Evolutionary conservation across 371 early-diverging fungal species (phyloP).

Genomic region (Mucor sp.): DNA sequence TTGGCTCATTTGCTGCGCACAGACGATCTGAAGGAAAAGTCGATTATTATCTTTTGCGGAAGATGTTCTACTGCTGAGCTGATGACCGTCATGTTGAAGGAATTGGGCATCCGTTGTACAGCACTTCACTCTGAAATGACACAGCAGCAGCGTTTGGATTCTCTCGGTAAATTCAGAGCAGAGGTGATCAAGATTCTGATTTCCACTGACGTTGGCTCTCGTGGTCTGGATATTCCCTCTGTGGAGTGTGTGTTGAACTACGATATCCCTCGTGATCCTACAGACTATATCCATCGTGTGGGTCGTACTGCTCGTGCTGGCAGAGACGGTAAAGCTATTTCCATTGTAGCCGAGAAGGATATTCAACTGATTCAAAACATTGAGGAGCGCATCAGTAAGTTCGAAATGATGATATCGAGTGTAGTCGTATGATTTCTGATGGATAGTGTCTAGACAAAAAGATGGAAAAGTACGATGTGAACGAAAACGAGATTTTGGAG

Average conservation of each 20-base stretch:
- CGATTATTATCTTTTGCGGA: constrained; percentile 90
- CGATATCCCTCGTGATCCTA: constrained; percentile 97
- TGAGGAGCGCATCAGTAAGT: constrained; percentile 76
- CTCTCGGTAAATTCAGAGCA: constrained; percentile 91
- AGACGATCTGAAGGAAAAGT: constrained; percentile 72
- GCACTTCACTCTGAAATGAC: constrained; percentile 94
- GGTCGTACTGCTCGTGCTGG: constrained; percentile 99
- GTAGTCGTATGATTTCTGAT: not conserved
- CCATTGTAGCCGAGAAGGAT: constrained; percentile 95
- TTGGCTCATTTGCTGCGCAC: constrained; percentile 78
- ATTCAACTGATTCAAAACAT: constrained; percentile 86
- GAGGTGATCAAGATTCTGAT: constrained; percentile 85
- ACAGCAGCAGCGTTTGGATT: constrained; percentile 89
- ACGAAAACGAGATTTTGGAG: constrained; percentile 82
- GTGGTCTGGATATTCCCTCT: constrained; percentile 98
- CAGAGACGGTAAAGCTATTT: constrained; percentile 87
- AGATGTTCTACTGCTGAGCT: constrained; percentile 83
- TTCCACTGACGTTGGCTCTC: constrained; percentile 97
- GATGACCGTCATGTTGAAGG: constrained; percentile 81
- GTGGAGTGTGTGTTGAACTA: constrained; percentile 96
- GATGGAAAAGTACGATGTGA: constrained; percentile 74
- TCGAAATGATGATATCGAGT: not conserved
- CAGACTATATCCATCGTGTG: constrained; percentile 98
- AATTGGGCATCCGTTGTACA: constrained; percentile 86
- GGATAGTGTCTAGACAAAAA: constrained; percentile 59